A percentile compares a stretch with the other conserved stretches of the same genome.
These are phyloP conservation scores for Tilletia setariae DNA, from an alignment of 1,284 basidiomycete genomes.

Conservation along the genomic window DNA sequence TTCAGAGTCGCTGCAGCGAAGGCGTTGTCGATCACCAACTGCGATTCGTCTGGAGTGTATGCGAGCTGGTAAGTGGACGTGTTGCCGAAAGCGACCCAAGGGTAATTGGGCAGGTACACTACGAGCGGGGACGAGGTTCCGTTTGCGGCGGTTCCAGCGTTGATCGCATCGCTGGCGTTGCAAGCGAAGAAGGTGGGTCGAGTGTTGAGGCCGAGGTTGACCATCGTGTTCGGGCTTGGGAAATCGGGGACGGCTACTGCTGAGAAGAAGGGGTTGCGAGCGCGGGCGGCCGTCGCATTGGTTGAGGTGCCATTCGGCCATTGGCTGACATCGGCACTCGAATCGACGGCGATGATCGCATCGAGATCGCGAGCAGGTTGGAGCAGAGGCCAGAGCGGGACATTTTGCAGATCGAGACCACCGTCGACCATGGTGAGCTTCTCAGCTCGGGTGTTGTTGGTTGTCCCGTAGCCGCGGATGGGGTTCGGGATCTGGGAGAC, in stretches of 20 bases:
- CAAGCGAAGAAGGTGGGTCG: conserved; percentile 76
- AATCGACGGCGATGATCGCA: conserved; percentile 69
- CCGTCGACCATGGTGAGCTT: conserved; percentile 32
- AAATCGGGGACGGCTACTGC: conserved; percentile 56
- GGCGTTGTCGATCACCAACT: conserved; percentile 46
- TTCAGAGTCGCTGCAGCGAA: conserved; percentile 42
- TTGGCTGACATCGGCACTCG: conserved; percentile 58
- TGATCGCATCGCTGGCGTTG: conserved; percentile 55
- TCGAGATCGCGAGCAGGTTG: conserved; percentile 66
- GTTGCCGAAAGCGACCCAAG: conserved; percentile 54
- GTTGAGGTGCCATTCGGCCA: conserved; percentile 66
- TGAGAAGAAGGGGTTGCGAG: conserved; percentile 24
- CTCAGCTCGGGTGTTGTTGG: conserved; percentile 32
- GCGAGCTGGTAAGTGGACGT: conserved; percentile 51
- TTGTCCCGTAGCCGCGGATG: conserved; percentile 38
- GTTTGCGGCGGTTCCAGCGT: conserved; percentile 37
- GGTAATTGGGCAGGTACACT: conserved; percentile 59
- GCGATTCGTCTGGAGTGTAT: conserved; percentile 45
- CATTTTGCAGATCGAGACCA: conserved; percentile 58
- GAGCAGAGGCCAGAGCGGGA: conserved; percentile 66
- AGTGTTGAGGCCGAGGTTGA: conserved; percentile 65
- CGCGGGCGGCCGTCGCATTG: conserved; percentile 42
- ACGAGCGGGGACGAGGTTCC: conserved; percentile 55
- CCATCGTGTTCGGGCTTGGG: conserved; percentile 61
- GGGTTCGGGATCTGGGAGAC: conserved; percentile 9